These are phyloP conservation scores for Stephania yunnanensis DNA, from an alignment of 164 flowering plant species.

Conservation along the genomic window DNA sequence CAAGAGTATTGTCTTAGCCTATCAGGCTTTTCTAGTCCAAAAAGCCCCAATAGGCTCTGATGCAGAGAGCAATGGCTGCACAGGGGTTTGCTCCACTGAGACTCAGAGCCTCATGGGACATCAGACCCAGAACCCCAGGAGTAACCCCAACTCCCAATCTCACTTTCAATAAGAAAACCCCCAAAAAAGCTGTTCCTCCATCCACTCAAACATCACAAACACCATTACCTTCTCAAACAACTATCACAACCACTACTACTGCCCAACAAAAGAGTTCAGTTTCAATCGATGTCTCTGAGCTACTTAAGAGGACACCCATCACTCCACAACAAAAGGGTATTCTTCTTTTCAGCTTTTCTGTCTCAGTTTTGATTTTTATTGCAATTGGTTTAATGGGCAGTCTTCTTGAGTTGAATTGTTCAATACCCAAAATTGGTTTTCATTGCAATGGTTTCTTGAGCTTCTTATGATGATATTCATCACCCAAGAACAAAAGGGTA, in stretches of 20 bases:
- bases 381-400: neutral
- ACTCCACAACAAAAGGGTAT: constrained; percentile 14
- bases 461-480: constrained; percentile 27
- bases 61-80: constrained; percentile 1
- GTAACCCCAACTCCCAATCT: constrained; percentile 25
- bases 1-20: neutral
- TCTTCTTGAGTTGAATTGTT: neutral
- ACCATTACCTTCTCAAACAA: constrained; percentile 1
- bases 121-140: constrained; percentile 31
- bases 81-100: constrained; percentile 15
- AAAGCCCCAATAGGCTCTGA: neutral
- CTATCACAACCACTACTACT: neutral
- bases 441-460: constrained; percentile 10
- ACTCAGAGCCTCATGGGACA: constrained; percentile 50
- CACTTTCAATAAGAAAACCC: constrained; percentile 23
- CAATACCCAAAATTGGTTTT: neutral
- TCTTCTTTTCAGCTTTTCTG: neutral
- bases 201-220: constrained; percentile 6
- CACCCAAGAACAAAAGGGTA: constrained; percentile 14
- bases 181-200: constrained; percentile 10
- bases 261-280: constrained; percentile 1
- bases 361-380: neutral
- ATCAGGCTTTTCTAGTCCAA: too few relatives aligned
- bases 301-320: constrained; percentile 25
- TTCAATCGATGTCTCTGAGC: constrained; percentile 17